These are phyloP conservation scores for Ophiostoma ulmi DNA, from an alignment of 2,329 filamentous ascomycete species.

Conservation along the genomic window DNA sequence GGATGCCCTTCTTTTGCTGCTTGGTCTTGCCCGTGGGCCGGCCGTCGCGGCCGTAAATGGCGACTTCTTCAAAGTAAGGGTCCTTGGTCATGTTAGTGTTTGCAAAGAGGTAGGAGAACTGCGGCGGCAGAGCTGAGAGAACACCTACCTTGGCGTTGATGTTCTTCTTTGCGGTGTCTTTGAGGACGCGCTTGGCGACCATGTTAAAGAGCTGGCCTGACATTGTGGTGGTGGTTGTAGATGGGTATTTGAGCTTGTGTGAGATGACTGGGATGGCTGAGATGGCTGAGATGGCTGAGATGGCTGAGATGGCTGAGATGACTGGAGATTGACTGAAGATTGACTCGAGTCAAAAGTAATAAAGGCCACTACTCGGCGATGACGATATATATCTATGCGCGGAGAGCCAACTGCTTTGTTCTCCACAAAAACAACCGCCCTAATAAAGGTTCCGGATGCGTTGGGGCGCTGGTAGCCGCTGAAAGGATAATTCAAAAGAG, in stretches of 20 bases:
- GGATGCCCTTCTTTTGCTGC: slow-evolving; percentile 79
- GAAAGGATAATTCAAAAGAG: slow-evolving; percentile 10
- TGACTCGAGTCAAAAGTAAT: too few relatives aligned
- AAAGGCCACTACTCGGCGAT: neutral
- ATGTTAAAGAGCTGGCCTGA: slow-evolving; percentile 26
- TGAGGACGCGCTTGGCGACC: slow-evolving; percentile 28
- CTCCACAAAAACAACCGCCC: slow-evolving; percentile 13
- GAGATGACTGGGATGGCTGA: neutral
- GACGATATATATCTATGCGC: neutral
- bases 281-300: neutral
- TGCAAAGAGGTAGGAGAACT: neutral
- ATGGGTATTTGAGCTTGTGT: neutral
- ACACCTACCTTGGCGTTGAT: slow-evolving; percentile 30
- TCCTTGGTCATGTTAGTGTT: slow-evolving; percentile 51
- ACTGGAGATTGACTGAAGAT: neutral
- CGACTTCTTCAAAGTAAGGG: slow-evolving; percentile 80
- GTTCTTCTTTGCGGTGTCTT: slow-evolving; percentile 28
- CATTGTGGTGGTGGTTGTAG: slow-evolving; percentile 20
- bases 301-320: neutral
- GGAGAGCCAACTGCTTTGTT: slow-evolving; percentile 19
- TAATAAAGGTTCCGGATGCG: slow-evolving; percentile 19
- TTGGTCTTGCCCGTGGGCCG: slow-evolving; percentile 65
- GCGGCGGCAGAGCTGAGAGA: neutral
- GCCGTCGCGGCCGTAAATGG: slow-evolving; percentile 63
- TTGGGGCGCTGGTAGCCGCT: slow-evolving; percentile 23